Evolutionary conservation across 108 stramenopile genomes (phyloP).

Genomic region (Skeletonema menzelii): DNA sequence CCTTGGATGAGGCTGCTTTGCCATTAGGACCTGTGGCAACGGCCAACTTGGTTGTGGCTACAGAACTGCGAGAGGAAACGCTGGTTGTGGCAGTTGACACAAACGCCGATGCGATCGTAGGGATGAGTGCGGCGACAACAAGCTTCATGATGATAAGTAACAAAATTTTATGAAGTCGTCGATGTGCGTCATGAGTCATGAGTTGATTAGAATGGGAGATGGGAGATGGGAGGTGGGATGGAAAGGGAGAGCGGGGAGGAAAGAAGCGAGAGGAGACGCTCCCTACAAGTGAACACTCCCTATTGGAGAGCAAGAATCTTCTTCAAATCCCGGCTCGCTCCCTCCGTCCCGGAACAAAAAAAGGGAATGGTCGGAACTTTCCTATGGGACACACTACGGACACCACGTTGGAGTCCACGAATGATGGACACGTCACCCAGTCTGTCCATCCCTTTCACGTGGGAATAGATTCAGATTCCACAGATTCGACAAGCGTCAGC

Average conservation of each 20-base stretch:
- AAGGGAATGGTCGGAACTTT: not conserved
- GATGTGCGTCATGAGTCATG: no score
- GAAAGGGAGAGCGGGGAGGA: no score
- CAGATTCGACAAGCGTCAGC: not conserved
- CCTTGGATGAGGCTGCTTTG: constrained; percentile 42
- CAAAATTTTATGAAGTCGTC: no score
- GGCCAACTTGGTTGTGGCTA: not conserved
- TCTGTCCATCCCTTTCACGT: not conserved
- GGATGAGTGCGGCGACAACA: constrained; percentile 1
- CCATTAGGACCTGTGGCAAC: constrained; percentile 37
- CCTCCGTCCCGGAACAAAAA: no score
- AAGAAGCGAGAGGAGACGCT: no score
- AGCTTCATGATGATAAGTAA: constrained; percentile 3
- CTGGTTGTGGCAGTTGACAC: not conserved
- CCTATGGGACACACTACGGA: no score
- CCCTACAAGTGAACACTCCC: no score
- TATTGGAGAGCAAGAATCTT: no score
- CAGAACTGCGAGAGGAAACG: not conserved
- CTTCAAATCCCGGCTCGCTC: no score
- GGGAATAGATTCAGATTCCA: not conserved
- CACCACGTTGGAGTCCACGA: no score
- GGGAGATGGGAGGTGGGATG: no score
- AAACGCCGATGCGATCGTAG: constrained; percentile 21
- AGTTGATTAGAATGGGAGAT: no score
- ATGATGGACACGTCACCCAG: not conserved